Evolutionary conservation across 192 early-diverging fungal genomes (phyloP), one percentile per base, ranked within the genome.

Genomic region (Coemansia sp.): DNA sequence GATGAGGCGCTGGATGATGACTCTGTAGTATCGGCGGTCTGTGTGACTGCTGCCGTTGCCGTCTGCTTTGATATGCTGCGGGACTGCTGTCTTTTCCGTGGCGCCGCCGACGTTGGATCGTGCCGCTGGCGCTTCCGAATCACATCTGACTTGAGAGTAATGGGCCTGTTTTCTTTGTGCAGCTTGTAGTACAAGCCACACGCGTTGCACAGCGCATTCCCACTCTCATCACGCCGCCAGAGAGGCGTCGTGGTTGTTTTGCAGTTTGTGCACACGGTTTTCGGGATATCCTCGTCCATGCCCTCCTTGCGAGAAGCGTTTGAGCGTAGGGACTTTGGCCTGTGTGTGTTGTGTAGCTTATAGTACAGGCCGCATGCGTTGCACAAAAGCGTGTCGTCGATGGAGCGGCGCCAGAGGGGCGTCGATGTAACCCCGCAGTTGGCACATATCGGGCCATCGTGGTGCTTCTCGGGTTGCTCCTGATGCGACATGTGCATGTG

Each of bases 291-390:
- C 19, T 83, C 80, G 0, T 78, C 76, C 22, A 22, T 43, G n/a
- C 71, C 71, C 18, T 83, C 80, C 67, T 87, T 86, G 41, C 80
- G 85, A n/a, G 87, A 84, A 4, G 89, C 86, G 67, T 89, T 89
- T 0, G 91, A 87, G 52, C 93, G 90, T 87, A 99, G 88, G 36
- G 88, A 86, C 37, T 92, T 87, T 16, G 97, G 96, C 16, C 96
- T 85, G 61, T 90, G 86, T 8, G 91, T 86, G 67, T 92, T 86
- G 72, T 99, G 96, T 48, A 99, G 87, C 77, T 96, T 98, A 75
- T 89, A 93, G 75, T 95, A 99, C 21, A 99, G 83, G 3, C 97
- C 97, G 69, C 97, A 99, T 8, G 97, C 97, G 69, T 99, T 99
- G 81, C 97, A 99, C 26, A 99, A 84, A 6, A 92, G 81, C 65